Evolutionary conservation across 345 rosid species (phyloP), one percentile per base, ranked within the genome.

Genomic region (Punica granatum): DNA sequence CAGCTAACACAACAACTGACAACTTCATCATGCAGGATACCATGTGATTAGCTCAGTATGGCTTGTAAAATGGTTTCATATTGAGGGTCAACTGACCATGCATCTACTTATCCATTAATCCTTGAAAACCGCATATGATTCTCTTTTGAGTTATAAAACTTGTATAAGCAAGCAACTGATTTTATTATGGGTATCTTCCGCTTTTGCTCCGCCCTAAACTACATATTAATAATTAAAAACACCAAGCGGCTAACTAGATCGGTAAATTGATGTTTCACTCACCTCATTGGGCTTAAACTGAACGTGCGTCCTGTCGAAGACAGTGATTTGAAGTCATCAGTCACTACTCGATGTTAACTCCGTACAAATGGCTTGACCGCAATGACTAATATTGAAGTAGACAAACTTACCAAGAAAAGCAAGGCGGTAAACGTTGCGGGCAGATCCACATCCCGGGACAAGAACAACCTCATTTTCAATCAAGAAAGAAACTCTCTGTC

Each of bases 281-380:
- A 69, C 72, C 72, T 69, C 56, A 23, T 33, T 43, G 43, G 59
- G 56, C 44, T 43, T 26, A 48, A 60, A 32, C 72, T 34, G 37
- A 32, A 26, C n/a, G 66, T 60, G 2, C 72, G 44, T 31, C 66
- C 72, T 69, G 72, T 60, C 13, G 2, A 34, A 16, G 31, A 42
- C 33, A 33, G 31, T 6, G 33, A 60, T 59, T 46, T 11, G 36
- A 41, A 7, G 28, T 31, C 26, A 69, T 30, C 13, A 60, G 44
- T 35, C 46, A 36, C 65, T 31, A 15, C n/a, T n/a, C n/a, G n/a
- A n/a, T n/a, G n/a, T 8, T 34, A 21, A 26, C 43, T 33, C 6
- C 37, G n/a, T 15, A 11, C 6, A 14, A 33, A 34, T 25, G 42
- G 65, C 25, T 6, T 35, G 35, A 18, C 26, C 41, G 7, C 41